A percentile compares a stretch with the other conserved stretches of the same genome.
These are phyloP conservation scores for Phialophora expanda DNA, from an alignment of 2,329 filamentous ascomycete species.

Conservation along the genomic window DNA sequence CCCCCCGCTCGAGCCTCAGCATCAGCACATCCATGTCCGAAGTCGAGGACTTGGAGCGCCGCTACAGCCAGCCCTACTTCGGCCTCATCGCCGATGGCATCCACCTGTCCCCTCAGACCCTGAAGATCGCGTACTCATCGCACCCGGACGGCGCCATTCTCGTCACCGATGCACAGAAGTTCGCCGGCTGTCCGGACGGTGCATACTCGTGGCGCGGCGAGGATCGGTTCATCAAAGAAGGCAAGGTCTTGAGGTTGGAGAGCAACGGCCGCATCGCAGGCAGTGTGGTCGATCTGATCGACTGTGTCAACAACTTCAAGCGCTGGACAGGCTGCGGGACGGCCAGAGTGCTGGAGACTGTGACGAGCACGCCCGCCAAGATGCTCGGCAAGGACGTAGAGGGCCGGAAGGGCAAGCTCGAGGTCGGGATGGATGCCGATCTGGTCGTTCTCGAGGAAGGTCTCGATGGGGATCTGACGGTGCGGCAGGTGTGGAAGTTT, in stretches of 20 bases:
- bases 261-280: slow-evolving; percentile 80
- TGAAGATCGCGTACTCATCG: slow-evolving; percentile 87
- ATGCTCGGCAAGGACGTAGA: slow-evolving; percentile 69
- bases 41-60: slow-evolving; percentile 26
- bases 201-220: slow-evolving; percentile 84
- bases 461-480: slow-evolving; percentile 59
- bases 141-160: slow-evolving; percentile 85
- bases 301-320: slow-evolving; percentile 82
- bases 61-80: slow-evolving; percentile 67
- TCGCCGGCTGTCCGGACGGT: slow-evolving; percentile 82
- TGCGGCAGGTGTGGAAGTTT: slow-evolving; percentile 85
- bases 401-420: slow-evolving; percentile 68
- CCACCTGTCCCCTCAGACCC: slow-evolving; percentile 83
- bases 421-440: slow-evolving; percentile 69
- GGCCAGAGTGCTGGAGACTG: slow-evolving; percentile 71
- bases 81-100: slow-evolving; percentile 91
- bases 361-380: slow-evolving; percentile 75
- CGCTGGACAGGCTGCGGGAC: slow-evolving; percentile 73
- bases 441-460: slow-evolving; percentile 67
- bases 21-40: slow-evolving; percentile 35
- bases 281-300: slow-evolving; percentile 68
- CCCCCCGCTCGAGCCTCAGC: slow-evolving; percentile 35
- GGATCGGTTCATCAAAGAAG: slow-evolving; percentile 64
- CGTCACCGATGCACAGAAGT: slow-evolving; percentile 90
- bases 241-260: slow-evolving; percentile 74